Percentiles rank a stretch among this genome's conserved stretches.
Conservation (phyloP, 2,329 filamentous ascomycete species). For the Pyricularia sp. region DNA sequence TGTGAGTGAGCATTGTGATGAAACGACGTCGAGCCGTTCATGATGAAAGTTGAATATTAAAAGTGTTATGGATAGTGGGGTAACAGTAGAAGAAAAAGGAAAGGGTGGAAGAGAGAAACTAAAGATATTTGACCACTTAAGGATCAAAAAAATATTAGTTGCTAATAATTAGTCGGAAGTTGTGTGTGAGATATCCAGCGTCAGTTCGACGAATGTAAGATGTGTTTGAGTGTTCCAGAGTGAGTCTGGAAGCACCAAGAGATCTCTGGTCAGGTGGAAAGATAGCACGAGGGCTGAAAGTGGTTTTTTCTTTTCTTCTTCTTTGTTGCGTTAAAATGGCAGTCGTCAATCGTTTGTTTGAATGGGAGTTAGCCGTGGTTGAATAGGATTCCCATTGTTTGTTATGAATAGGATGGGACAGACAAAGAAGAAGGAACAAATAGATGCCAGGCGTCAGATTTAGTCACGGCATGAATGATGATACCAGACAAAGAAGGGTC, state of each 20-base stretch:
- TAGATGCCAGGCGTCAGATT: neutral
- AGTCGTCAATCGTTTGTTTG: neutral
- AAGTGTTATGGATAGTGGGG: constrained; percentile 1
- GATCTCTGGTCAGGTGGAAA: neutral
- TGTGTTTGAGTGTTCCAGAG: neutral
- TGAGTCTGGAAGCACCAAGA: neutral
- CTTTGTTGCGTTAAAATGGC: neutral
- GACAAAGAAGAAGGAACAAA: neutral
- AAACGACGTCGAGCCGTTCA: constrained; percentile 13
- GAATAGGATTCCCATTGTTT: neutral
- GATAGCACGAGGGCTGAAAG: neutral
- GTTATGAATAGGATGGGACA: neutral
- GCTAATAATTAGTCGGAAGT: neutral
- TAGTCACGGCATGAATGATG: neutral
- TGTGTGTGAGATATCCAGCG: neutral
- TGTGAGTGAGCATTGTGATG: constrained; percentile 6
- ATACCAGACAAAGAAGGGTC: neutral
- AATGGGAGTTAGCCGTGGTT: neutral
- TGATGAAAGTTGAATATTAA: constrained; percentile 7
- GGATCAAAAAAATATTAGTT: neutral
- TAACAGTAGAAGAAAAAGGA: constrained; percentile 3
- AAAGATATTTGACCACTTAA: neutral
- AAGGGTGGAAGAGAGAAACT: constrained; percentile 5
- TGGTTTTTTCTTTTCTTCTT: neutral
- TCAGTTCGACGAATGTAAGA: neutral